A percentile compares a stretch with the other conserved stretches of the same genome.
phyloP scores from a whole-genome alignment of 352 stramenopile genomes.

The Phytophthora pisi region DNA sequence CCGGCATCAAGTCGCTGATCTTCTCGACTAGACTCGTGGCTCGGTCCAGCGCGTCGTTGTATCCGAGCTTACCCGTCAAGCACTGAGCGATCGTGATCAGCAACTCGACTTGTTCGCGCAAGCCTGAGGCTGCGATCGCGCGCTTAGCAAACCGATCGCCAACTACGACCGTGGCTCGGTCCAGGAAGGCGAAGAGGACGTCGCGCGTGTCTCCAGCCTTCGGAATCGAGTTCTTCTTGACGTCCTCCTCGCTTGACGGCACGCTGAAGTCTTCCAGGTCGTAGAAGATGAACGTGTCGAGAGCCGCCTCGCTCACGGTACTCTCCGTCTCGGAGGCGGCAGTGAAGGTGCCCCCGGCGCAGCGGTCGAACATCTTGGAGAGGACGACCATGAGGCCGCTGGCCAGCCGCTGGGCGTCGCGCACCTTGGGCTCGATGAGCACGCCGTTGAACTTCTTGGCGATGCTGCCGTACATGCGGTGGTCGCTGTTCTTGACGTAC shows the following conservation, averaged over 20 bases:
- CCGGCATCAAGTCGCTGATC: conserved; percentile 47
- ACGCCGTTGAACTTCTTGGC: conserved; percentile 67
- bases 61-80: conserved; percentile 46
- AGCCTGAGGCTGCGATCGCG: conserved; percentile 46
- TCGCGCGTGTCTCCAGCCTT: conserved; percentile 47
- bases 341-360: conserved; percentile 24
- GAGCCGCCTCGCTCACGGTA: conserved; percentile 10
- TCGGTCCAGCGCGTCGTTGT: conserved; percentile 52
- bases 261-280: conserved; percentile 43
- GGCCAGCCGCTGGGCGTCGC: conserved; percentile 40
- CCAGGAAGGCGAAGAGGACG: conserved; percentile 62
- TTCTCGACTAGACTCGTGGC: conserved; percentile 42
- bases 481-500: conserved; percentile 58
- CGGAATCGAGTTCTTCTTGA: conserved; percentile 36
- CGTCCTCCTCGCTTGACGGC: conserved; percentile 38
- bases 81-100: conserved; percentile 66
- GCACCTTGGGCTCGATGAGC: conserved; percentile 54
- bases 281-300: conserved; percentile 65
- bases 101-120: conserved; percentile 67
- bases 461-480: conserved; percentile 59
- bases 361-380: conserved; percentile 56
- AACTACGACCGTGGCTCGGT: conserved; percentile 62
- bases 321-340: conserved; percentile 10
- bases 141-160: conserved; percentile 64
- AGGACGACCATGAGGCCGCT: conserved; percentile 59